Conservation (phyloP, 768 basidiomycete species). For the Russula compacta region DNA sequence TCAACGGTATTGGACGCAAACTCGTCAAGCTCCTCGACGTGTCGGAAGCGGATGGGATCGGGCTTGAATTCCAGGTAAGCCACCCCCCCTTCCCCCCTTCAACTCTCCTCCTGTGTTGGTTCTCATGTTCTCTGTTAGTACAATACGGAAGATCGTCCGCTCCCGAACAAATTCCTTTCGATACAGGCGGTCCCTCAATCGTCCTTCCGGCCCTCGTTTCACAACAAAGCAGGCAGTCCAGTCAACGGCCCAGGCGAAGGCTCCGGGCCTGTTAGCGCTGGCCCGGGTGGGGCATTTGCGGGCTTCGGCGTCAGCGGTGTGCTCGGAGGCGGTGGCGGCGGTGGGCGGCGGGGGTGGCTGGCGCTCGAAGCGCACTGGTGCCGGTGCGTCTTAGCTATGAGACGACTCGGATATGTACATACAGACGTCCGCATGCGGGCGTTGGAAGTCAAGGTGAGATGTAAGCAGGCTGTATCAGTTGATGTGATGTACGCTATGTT, state of each 20-base stretch:
- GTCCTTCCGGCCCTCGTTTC: constrained; percentile 61
- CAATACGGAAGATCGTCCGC: constrained; percentile 81
- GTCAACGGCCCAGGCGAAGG: constrained; percentile 24
- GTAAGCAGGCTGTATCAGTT: constrained; percentile 7
- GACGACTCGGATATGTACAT: neutral
- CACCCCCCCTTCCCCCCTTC: neutral
- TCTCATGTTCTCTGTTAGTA: constrained; percentile 36
- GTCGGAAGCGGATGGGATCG: constrained; percentile 75
- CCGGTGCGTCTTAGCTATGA: neutral
- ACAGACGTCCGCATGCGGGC: neutral
- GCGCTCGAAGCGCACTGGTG: constrained; percentile 4
- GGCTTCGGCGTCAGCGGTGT: constrained; percentile 31
- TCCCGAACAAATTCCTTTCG: constrained; percentile 71
- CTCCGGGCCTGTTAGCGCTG: constrained; percentile 21
- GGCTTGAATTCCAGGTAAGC: constrained; percentile 83
- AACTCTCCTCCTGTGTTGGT: neutral
- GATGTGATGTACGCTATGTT: constrained; percentile 1
- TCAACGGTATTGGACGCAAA: constrained; percentile 79
- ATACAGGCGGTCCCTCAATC: constrained; percentile 64
- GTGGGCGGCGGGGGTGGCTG: neutral
- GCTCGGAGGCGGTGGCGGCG: constrained; percentile 16
- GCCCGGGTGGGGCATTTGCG: constrained; percentile 37
- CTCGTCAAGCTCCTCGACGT: constrained; percentile 77
- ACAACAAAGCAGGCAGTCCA: constrained; percentile 29
- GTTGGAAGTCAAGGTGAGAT: neutral